Conservation (phyloP, 2,329 filamentous ascomycete species). For the Verticillium isaacii region DNA sequence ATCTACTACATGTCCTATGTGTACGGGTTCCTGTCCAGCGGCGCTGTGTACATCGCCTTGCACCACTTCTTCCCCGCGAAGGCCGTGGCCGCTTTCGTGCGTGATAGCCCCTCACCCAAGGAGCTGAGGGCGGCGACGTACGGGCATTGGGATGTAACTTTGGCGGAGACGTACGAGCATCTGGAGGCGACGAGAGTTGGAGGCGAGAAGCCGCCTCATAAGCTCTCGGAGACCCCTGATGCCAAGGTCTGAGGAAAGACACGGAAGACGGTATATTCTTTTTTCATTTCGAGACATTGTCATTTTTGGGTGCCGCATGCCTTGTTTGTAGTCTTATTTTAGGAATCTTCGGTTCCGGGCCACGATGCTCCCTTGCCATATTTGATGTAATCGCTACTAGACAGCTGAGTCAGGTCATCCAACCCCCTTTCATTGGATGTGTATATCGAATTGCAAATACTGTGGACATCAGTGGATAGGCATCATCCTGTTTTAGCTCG, state of each 20-base stretch:
- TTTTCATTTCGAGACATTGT: too few relatives aligned
- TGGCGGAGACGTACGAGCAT: slow-evolving; percentile 7
- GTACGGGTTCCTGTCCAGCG: slow-evolving; percentile 30
- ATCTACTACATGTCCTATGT: slow-evolving; percentile 33
- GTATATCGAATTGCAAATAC: too few relatives aligned
- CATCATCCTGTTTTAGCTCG: too few relatives aligned
- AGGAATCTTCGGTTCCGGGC: too few relatives aligned
- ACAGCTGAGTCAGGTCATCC: too few relatives aligned
- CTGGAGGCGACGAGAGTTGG: neutral
- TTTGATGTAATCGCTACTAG: too few relatives aligned
- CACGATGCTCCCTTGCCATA: too few relatives aligned
- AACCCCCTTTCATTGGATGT: too few relatives aligned
- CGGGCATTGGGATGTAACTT: slow-evolving; percentile 25
- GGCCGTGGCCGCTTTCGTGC: slow-evolving; percentile 23
- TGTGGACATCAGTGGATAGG: too few relatives aligned
- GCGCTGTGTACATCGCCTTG: slow-evolving; percentile 22
- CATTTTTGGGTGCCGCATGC: too few relatives aligned
- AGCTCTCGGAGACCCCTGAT: neutral
- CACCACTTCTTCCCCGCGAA: slow-evolving; percentile 23
- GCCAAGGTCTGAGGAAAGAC: neutral
- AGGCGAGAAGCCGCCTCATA: neutral
- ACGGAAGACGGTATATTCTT: neutral
- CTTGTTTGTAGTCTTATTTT: too few relatives aligned
- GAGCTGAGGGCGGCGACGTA: slow-evolving; percentile 22
- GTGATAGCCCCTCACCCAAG: slow-evolving; percentile 13